phyloP scores from a whole-genome alignment of 1,284 basidiomycete species.

The Cryptococcus depauperatus region DNA sequence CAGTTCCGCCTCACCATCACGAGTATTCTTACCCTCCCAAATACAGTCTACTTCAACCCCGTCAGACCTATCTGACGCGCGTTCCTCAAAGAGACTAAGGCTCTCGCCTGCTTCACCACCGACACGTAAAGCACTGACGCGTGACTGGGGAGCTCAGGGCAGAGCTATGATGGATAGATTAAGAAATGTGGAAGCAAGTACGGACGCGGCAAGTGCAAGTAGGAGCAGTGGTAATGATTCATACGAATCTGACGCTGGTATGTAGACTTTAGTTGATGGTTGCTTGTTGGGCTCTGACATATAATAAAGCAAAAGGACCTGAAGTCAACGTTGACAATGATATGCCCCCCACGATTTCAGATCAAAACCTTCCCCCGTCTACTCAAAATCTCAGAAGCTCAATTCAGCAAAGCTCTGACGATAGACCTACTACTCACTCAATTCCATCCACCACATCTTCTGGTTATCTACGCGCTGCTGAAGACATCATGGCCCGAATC shows the following conservation, averaged over 20 bases:
- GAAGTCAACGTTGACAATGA: no score
- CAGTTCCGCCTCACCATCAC: not conserved
- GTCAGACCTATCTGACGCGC: conserved; percentile 17
- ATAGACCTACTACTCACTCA: conserved; percentile 26
- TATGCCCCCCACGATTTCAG: no score
- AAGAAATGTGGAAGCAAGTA: conserved; percentile 28
- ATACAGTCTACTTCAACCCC: conserved; percentile 8
- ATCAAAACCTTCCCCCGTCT: no score
- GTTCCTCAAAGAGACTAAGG: conserved; percentile 30
- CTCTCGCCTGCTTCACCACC: conserved; percentile 26
- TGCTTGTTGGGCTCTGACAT: no score
- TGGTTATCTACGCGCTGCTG: conserved; percentile 64
- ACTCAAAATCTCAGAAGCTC: no score
- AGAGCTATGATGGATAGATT: conserved; percentile 36
- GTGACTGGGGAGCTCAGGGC: conserved; percentile 38
- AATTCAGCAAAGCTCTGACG: no score
- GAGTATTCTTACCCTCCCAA: conserved; percentile 9
- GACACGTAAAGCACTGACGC: conserved; percentile 10
- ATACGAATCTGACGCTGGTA: no score
- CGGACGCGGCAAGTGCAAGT: conserved; percentile 25
- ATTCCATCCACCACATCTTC: conserved; percentile 42
- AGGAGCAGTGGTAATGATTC: conserved; percentile 11
- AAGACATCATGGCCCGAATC: conserved; percentile 71
- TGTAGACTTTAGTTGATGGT: no score
- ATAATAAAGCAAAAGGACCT: no score